Percentiles rank a stretch among this genome's conserved stretches.
Conservation (phyloP, 2,329 filamentous ascomycete genomes). For the Fusarium oxysporum region DNA sequence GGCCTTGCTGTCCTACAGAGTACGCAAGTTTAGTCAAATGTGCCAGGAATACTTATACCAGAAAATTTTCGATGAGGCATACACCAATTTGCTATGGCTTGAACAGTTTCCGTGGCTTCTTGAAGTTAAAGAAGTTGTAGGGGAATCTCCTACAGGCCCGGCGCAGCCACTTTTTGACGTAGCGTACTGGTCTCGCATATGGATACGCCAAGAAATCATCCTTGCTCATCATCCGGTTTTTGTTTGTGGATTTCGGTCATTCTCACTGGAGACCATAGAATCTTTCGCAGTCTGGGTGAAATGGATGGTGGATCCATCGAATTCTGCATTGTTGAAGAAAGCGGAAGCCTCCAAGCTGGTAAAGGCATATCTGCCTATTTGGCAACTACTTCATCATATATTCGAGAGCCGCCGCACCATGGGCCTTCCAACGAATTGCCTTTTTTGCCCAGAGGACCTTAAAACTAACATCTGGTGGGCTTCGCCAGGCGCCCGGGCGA, state of each 20-base stretch:
- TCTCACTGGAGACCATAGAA: neutral
- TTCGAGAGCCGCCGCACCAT: neutral
- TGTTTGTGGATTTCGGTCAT: neutral
- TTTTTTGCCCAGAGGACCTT: too few species aligned
- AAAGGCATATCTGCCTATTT: neutral
- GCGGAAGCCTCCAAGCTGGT: neutral
- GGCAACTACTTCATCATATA: neutral
- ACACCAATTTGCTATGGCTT: neutral
- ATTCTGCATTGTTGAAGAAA: neutral
- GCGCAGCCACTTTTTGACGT: neutral
- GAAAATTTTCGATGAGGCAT: neutral
- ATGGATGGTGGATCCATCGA: neutral
- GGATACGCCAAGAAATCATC: conserved; percentile 17
- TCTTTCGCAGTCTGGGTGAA: neutral
- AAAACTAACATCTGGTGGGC: neutral
- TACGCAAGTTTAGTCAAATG: neutral
- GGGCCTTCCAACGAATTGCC: too few species aligned
- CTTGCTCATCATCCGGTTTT: conserved; percentile 7
- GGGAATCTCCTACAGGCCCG: neutral
- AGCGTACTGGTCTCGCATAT: conserved; percentile 10
- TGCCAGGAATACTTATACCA: neutral
- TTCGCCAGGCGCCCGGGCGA: neutral
- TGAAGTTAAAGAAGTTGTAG: neutral
- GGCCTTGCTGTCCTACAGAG: neutral
- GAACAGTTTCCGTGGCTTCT: neutral